phyloP scores from a whole-genome alignment of 148 eudicot species.

The Mesembryanthemum crystallinum region DNA sequence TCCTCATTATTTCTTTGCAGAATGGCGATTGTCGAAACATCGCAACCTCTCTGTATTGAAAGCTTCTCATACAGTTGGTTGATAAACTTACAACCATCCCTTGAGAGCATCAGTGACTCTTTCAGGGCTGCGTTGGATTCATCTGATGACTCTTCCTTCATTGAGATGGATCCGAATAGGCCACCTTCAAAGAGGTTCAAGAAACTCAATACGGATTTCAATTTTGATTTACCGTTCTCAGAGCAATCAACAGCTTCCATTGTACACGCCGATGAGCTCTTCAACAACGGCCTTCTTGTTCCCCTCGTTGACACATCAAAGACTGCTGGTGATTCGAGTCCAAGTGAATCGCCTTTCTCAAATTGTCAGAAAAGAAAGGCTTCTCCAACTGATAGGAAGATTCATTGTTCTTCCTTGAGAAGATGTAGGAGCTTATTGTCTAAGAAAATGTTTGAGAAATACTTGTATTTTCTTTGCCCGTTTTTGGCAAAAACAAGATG shows the following conservation, averaged over 20 bases:
- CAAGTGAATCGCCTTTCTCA: conserved; percentile 23
- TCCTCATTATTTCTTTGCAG: conserved; percentile 8
- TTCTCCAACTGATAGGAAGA: conserved; percentile 28
- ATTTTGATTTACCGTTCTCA: conserved; percentile 47
- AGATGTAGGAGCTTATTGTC: conserved; percentile 59
- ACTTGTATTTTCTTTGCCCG: conserved; percentile 46
- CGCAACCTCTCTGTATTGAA: conserved; percentile 64
- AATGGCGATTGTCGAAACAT: conserved; percentile 40
- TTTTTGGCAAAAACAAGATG: conserved; percentile 48
- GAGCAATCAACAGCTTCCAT: conserved; percentile 36
- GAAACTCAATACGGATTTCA: conserved; percentile 43
- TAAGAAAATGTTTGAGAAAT: conserved; percentile 49
- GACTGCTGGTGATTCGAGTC: conserved; percentile 27
- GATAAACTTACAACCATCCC: conserved; percentile 61
- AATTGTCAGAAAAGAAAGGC: conserved; percentile 16
- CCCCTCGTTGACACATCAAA: conserved; percentile 44
- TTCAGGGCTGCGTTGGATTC: conserved; percentile 54
- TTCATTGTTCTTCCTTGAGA: conserved; percentile 47
- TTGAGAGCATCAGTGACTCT: conserved; percentile 55
- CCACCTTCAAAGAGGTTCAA: conserved; percentile 74
- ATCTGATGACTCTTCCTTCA: conserved; percentile 59
- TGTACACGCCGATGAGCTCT: conserved; percentile 70
- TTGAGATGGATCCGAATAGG: conserved; percentile 84
- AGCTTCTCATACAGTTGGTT: conserved; percentile 86
- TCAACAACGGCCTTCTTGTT: conserved; percentile 57